phyloP scores from a whole-genome alignment of 2,329 filamentous ascomycete genomes.

The Hypoxylon sp. region DNA sequence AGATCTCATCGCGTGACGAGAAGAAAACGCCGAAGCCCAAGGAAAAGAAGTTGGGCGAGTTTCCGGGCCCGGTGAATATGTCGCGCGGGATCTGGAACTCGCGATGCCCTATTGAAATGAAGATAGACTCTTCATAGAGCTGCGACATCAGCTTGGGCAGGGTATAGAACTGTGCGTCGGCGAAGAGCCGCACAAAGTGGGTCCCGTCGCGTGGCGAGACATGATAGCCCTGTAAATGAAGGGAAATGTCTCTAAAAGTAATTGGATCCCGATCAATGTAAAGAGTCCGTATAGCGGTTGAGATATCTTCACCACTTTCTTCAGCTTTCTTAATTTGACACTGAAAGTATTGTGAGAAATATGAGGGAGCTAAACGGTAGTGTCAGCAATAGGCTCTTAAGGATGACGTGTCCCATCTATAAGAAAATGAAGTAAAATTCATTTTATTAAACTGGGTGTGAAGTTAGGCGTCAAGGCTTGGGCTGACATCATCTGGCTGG shows the following conservation, averaged over 20 bases:
- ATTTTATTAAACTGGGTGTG: conserved; percentile 2
- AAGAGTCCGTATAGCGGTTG: conserved; percentile 75
- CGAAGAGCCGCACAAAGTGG: conserved; percentile 92
- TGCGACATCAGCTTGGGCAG: conserved; percentile 90
- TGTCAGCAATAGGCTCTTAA: conserved; percentile 41
- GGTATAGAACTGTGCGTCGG: conserved; percentile 95
- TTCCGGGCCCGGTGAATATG: conserved; percentile 85
- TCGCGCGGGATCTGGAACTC: conserved; percentile 93
- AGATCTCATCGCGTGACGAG: conserved; percentile 81
- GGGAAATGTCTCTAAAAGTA: conserved; percentile 89
- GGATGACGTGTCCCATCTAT: conserved; percentile 19
- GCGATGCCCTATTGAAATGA: conserved; percentile 87
- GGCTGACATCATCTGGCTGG: conserved; percentile 31
- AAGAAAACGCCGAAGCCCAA: conserved; percentile 92
- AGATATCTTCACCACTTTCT: conserved; percentile 67
- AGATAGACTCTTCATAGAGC: conserved; percentile 91
- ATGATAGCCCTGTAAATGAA: conserved; percentile 94
- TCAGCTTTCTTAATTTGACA: conserved; percentile 79
- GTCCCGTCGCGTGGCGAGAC: conserved; percentile 83
- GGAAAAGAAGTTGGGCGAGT: conserved; percentile 96
- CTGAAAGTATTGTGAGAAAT: conserved; percentile 94
- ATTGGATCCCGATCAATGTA: conserved; percentile 95
- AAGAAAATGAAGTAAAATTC: neutral
- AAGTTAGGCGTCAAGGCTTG: conserved; percentile 10
- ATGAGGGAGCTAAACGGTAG: conserved; percentile 79